These are phyloP conservation scores for Fusarium mangiferae DNA, from an alignment of 2,329 filamentous ascomycete species.

Conservation along the genomic window DNA sequence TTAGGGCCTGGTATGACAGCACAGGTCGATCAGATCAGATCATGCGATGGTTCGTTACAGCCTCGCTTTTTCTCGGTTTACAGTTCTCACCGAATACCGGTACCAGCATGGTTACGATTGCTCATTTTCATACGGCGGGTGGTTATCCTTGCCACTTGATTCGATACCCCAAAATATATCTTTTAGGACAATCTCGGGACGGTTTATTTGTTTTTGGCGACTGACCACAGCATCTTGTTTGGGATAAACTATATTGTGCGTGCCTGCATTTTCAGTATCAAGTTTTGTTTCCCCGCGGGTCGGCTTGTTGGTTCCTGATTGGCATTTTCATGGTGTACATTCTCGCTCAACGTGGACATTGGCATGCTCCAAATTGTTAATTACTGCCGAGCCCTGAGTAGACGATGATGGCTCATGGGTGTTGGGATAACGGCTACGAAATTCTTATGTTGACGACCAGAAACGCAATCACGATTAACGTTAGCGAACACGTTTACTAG, in stretches of 20 bases:
- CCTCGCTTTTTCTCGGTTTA: constrained; percentile 14
- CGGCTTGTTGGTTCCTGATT: neutral
- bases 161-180: constrained; percentile 37
- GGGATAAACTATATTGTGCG: neutral
- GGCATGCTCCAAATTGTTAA: neutral
- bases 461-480: constrained; percentile 29
- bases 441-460: constrained; percentile 26
- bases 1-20: constrained; percentile 45
- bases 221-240: constrained; percentile 8
- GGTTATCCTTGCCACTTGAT: constrained; percentile 15
- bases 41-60: constrained; percentile 11
- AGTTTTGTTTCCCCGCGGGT: neutral
- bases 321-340: neutral
- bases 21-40: constrained; percentile 40
- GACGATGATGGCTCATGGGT: neutral
- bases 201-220: constrained; percentile 27
- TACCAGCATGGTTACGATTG: constrained; percentile 6
- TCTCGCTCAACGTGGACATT: neutral
- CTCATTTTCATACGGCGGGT: constrained; percentile 24
- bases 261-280: neutral
- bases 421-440: neutral
- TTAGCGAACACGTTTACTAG: constrained; percentile 4
- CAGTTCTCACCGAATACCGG: constrained; percentile 5
- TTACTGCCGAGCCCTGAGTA: neutral
- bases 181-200: constrained; percentile 19